phyloP scores from a whole-genome alignment of 805 yeast genomes.

The Candida corydali region DNA sequence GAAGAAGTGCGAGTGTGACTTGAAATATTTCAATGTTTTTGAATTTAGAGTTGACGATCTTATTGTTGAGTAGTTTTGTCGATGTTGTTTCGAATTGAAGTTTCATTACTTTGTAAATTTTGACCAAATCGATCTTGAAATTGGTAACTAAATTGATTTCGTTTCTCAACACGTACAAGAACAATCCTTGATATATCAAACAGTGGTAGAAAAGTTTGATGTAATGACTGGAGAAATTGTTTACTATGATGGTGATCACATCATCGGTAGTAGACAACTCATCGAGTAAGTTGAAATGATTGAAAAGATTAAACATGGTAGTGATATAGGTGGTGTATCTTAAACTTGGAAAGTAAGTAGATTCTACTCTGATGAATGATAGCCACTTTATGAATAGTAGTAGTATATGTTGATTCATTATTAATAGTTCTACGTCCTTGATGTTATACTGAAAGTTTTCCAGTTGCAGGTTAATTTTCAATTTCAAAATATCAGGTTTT shows the following conservation, averaged over 20 bases:
- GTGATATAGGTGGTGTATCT: conserved; percentile 24
- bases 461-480: background rate
- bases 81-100: conserved; percentile 13
- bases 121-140: conserved; percentile 12
- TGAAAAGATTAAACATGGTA: conserved; percentile 19
- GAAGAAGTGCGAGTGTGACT: conserved; percentile 9
- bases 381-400: conserved; percentile 21
- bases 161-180: conserved; percentile 15
- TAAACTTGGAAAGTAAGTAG: conserved; percentile 25
- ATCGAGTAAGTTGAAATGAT: conserved; percentile 19
- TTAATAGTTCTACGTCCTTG: conserved; percentile 7
- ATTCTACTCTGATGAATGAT: conserved; percentile 22
- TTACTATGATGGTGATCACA: conserved; percentile 10
- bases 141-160: conserved; percentile 6
- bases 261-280: conserved; percentile 7
- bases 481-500: conserved; percentile 7
- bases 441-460: background rate
- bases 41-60: background rate
- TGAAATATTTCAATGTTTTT: conserved; percentile 6
- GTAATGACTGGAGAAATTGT: conserved; percentile 11
- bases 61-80: conserved; percentile 12
- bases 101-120: conserved; percentile 10
- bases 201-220: conserved; percentile 16
- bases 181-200: conserved; percentile 17
- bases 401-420: conserved; percentile 15